Evolutionary conservation across 2,329 filamentous ascomycete genomes (phyloP).

Genomic region (Fusarium pseudocircinatum): DNA sequence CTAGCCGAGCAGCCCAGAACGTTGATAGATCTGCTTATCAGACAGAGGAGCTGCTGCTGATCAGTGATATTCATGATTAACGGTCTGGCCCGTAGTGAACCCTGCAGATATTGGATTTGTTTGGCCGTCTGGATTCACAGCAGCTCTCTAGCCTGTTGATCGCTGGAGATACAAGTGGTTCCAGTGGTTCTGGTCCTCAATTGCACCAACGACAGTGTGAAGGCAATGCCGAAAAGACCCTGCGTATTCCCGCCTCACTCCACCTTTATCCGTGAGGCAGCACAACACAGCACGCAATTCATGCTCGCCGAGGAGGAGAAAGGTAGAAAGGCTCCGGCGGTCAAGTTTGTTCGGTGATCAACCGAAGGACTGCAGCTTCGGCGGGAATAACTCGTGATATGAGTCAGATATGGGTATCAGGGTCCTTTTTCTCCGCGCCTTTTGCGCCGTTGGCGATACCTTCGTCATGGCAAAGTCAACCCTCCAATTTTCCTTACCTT

Average conservation of each 20-base stretch:
- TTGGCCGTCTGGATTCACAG: conserved; percentile 18
- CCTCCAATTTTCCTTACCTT: background rate
- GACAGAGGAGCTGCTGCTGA: conserved; percentile 8
- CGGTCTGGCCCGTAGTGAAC: conserved; percentile 19
- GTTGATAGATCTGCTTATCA: conserved; percentile 23
- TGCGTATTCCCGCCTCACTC: conserved; percentile 30
- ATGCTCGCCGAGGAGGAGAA: background rate
- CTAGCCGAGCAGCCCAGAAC: conserved; percentile 16
- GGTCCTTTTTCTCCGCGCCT: conserved; percentile 3
- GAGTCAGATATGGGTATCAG: conserved; percentile 23
- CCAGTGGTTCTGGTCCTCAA: conserved; percentile 7
- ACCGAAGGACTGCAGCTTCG: conserved; percentile 11
- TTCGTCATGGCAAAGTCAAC: conserved; percentile 14
- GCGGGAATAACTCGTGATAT: conserved; percentile 9
- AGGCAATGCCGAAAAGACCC: conserved; percentile 12
- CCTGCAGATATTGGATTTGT: background rate
- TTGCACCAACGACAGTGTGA: conserved; percentile 8
- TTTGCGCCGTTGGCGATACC: conserved; percentile 20
- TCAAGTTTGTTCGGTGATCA: conserved; percentile 21
- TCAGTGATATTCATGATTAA: conserved; percentile 19
- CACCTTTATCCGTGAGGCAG: conserved; percentile 25
- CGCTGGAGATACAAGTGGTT: conserved; percentile 10
- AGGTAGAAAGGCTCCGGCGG: conserved; percentile 12
- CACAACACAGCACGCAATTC: conserved; percentile 3
- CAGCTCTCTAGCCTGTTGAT: conserved; percentile 17